These are phyloP conservation scores for Barnettozyma populi DNA, from an alignment of 805 yeast genomes.

Conservation along the genomic window DNA sequence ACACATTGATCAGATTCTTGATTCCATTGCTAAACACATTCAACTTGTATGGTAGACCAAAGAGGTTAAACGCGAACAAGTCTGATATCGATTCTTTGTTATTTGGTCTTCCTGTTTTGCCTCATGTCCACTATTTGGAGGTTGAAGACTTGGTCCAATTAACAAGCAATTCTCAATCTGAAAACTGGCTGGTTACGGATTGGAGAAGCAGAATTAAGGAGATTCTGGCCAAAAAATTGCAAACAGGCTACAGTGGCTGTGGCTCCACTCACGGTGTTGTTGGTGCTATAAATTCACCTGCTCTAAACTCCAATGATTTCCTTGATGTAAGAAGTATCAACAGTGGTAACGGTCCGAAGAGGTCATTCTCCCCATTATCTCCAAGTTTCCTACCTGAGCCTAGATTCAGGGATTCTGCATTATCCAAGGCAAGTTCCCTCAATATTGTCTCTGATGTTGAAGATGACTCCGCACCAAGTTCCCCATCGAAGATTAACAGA, in stretches of 20 bases:
- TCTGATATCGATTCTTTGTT: constrained; percentile 55
- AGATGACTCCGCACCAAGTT: constrained; percentile 6
- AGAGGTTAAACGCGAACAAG: constrained; percentile 65
- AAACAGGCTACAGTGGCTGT: constrained; percentile 68
- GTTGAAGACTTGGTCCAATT: constrained; percentile 51
- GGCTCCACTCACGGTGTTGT: constrained; percentile 61
- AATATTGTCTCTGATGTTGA: constrained; percentile 15
- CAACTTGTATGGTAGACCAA: constrained; percentile 77
- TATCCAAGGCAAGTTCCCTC: constrained; percentile 17
- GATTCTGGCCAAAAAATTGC: constrained; percentile 46
- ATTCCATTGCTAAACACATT: constrained; percentile 74
- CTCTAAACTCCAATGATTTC: constrained; percentile 31
- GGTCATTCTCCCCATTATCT: constrained; percentile 30
- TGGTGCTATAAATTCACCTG: constrained; percentile 54
- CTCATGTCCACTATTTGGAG: constrained; percentile 66
- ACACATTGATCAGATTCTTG: constrained; percentile 75
- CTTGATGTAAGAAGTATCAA: constrained; percentile 15
- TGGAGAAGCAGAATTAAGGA: constrained; percentile 58
- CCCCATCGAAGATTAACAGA: constrained; percentile 20
- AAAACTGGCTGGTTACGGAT: constrained; percentile 51
- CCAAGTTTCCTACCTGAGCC: constrained; percentile 35
- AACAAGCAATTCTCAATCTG: constrained; percentile 27
- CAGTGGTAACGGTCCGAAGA: constrained; percentile 9
- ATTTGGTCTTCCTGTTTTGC: constrained; percentile 80
- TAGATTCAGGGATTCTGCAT: constrained; percentile 22